phyloP scores from a whole-genome alignment of 2,329 filamentous ascomycete species.

The Claviceps sp. region DNA sequence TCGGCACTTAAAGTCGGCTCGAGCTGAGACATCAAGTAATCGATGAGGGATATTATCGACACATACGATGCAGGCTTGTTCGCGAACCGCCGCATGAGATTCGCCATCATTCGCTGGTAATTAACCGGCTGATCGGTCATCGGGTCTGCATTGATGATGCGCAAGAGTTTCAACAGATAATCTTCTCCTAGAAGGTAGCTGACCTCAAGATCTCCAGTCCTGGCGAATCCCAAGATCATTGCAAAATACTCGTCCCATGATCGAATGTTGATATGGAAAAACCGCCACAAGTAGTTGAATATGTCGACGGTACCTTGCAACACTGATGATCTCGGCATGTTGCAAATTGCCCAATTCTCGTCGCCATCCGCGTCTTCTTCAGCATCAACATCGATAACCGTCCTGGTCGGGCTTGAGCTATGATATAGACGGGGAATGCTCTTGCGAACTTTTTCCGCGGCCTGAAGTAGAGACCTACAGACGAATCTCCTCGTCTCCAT shows the following conservation, averaged over 20 bases:
- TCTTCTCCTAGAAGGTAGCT: constrained; percentile 44
- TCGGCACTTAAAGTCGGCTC: constrained; percentile 22
- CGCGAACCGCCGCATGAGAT: constrained; percentile 35
- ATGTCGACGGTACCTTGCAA: constrained; percentile 28
- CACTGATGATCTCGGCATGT: constrained; percentile 1
- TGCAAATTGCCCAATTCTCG: constrained; percentile 13
- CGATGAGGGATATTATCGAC: constrained; percentile 36
- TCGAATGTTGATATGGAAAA: constrained; percentile 46
- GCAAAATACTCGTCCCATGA: constrained; percentile 69
- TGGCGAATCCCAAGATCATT: constrained; percentile 52
- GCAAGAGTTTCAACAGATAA: constrained; percentile 45
- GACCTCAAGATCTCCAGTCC: constrained; percentile 45
- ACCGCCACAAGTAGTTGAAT: constrained; percentile 44
- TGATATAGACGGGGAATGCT: constrained; percentile 35
- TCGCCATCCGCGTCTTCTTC: constrained; percentile 18
- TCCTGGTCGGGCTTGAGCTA: constrained; percentile 3
- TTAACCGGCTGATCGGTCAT: constrained; percentile 36
- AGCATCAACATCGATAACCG: constrained; percentile 6
- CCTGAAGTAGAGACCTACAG: constrained; percentile 35
- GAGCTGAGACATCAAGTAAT: constrained; percentile 30
- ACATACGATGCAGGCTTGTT: constrained; percentile 41
- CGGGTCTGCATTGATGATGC: constrained; percentile 48
- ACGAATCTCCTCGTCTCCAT: constrained; percentile 38
- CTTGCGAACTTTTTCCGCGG: constrained; percentile 38
- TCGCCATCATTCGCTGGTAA: constrained; percentile 40